Evolutionary conservation across 1,284 basidiomycete species (phyloP), one percentile per base, ranked within the genome.

Genomic region (Trichosporon coremiiforme): DNA sequence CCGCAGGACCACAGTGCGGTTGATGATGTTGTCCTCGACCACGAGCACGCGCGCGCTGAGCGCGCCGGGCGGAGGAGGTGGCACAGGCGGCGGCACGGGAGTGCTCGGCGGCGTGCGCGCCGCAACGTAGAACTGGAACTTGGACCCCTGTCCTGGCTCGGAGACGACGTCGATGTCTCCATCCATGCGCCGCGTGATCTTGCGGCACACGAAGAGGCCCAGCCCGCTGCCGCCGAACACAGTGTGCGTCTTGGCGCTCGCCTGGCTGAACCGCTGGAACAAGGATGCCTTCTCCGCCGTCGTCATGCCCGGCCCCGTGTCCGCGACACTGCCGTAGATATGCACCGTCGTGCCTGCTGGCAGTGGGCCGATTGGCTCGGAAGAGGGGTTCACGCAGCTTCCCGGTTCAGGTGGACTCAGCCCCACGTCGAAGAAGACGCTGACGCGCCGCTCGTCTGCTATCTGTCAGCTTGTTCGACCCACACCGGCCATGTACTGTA

Each of bases 211-310:
- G 53, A 74, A 78, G 9, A 78, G 67, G 29, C 80, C 81, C 4
- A 82, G 72, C 7, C 80, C 80, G 4, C 72, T 75, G 3, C 81
- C 81, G 8, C 81, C 80, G 64, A 81, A 81, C 36, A 80, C 75
- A 4, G 76, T 80, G 66, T 78, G 78, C 25, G 76, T 78, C 66
- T 79, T 75, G 10, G 76, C 74, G 68, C 64, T 41, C 6, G 77
- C 78, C 55, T 80, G 79, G 22, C 74, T 77, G 72, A 82, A 82
- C 13, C 77, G 70, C 67, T 78, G 76, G 75, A 80, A 81, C 9
- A 81, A 74, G 64, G 75, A 68, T 9, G 75, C 72, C 15, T 80
- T 67, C 65, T 78, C 79, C 6, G 75, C 74, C 7, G 74, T 68
- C 4, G 74, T 75, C 45, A 82, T 66, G 7, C 81, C 81, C 1